Conservation (phyloP, 805 yeast genomes). For the Kazachstania psychrophila region DNA sequence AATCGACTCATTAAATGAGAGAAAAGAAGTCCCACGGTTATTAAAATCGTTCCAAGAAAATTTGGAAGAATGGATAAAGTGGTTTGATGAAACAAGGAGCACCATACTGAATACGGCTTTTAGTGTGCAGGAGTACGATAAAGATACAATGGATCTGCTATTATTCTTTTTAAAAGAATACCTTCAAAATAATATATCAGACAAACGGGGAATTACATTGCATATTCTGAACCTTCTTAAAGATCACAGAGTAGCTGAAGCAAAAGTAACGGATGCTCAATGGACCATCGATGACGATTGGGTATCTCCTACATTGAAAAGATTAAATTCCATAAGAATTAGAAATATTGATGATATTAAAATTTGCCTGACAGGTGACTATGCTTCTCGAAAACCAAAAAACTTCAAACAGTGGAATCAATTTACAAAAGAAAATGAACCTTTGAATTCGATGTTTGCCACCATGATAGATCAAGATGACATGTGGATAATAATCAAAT, state of each 20-base stretch:
- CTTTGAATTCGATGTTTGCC: constrained; percentile 14
- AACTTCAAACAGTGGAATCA: constrained; percentile 26
- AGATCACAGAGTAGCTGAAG: constrained; percentile 5
- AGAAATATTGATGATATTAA: constrained; percentile 14
- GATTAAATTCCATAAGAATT: constrained; percentile 9
- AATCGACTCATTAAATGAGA: not conserved
- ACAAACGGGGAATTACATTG: constrained; percentile 8
- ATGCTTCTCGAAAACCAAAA: constrained; percentile 9
- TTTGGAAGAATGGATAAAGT: constrained; percentile 7
- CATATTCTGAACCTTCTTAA: constrained; percentile 15
- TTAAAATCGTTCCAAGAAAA: constrained; percentile 4
- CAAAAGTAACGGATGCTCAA: constrained; percentile 4
- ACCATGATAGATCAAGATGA: constrained; percentile 10
- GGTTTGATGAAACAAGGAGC: constrained; percentile 10
- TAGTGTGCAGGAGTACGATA: constrained; percentile 13
- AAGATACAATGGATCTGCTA: constrained; percentile 13
- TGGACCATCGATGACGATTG: constrained; percentile 21
- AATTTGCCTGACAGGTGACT: constrained; percentile 8
- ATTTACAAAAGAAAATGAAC: constrained; percentile 22
- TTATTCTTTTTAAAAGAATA: constrained; percentile 14
- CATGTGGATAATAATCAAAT: constrained; percentile 21
- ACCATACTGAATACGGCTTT: constrained; percentile 6
- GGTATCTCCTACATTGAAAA: constrained; percentile 11
- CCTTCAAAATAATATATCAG: constrained; percentile 7
- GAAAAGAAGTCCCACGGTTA: too few relatives aligned